Evolutionary conservation across 441 rosid species (phyloP).

Genomic region (Isatis lusitanica): DNA sequence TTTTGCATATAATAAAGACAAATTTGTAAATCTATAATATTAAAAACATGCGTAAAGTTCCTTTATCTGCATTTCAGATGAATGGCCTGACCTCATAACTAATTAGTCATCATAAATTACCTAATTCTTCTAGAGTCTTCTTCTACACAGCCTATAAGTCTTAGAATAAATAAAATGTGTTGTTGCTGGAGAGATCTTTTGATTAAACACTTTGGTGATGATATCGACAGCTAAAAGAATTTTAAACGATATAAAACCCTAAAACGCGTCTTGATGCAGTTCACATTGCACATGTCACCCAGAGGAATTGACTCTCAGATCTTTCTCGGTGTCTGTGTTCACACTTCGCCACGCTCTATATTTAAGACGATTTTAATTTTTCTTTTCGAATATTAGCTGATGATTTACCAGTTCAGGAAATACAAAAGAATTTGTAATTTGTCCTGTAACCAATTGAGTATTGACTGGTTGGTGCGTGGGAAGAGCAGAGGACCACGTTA

Average conservation of each 20-base stretch:
- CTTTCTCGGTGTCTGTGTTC: constrained; percentile 23
- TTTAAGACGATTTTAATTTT: not conserved
- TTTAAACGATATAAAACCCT: constrained; percentile 2
- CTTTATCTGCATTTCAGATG: not conserved
- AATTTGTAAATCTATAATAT: too few species aligned
- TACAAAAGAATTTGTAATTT: too few species aligned
- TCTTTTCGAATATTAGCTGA: not conserved
- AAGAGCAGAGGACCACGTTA: constrained; percentile 28
- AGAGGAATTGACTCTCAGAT: constrained; percentile 30
- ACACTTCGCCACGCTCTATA: constrained; percentile 27
- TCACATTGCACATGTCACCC: constrained; percentile 32
- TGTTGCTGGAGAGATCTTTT: constrained; percentile 14
- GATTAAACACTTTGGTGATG: constrained; percentile 13
- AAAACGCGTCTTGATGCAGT: constrained; percentile 32
- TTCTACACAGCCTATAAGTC: constrained; percentile 2
- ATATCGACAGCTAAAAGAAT: constrained; percentile 1
- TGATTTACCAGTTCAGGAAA: not conserved
- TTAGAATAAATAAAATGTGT: constrained; percentile 7
- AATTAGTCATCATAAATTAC: not conserved
- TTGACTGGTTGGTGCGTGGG: constrained; percentile 26
- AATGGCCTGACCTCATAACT: not conserved
- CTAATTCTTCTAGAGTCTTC: constrained; percentile 24
- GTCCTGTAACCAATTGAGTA: not conserved
- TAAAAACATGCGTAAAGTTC: constrained; percentile 11
- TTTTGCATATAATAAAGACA: not conserved